These are phyloP conservation scores for Phalaenopsis aphrodite DNA, from an alignment of 106 monocot genomes.

Conservation along the genomic window DNA sequence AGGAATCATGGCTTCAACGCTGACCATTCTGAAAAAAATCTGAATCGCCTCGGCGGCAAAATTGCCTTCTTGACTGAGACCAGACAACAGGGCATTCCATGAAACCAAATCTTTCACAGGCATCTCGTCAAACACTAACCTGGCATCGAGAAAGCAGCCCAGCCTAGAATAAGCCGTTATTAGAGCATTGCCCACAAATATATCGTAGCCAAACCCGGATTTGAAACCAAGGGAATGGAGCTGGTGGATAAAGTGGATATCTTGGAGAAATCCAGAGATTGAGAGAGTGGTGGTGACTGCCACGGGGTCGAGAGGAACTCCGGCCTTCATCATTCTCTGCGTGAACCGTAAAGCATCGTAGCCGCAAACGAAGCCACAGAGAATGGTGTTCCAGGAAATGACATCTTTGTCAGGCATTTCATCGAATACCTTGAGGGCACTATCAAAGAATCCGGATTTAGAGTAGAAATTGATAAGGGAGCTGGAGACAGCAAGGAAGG, in stretches of 20 bases:
- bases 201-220: slow-evolving; percentile 40
- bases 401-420: slow-evolving; percentile 22
- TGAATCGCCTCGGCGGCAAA: slow-evolving; percentile 29
- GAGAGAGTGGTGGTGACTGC: slow-evolving; percentile 48
- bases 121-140: slow-evolving; percentile 72
- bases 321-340: slow-evolving; percentile 26
- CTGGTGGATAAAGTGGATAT: slow-evolving; percentile 18
- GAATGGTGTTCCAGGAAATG: slow-evolving; percentile 84
- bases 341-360: slow-evolving; percentile 37
- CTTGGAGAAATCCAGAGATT: slow-evolving; percentile 20
- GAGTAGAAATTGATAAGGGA: slow-evolving; percentile 73
- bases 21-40: slow-evolving; percentile 44
- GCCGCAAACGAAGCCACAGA: slow-evolving; percentile 28
- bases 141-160: slow-evolving; percentile 23
- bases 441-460: slow-evolving; percentile 27
- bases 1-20: slow-evolving; percentile 21
- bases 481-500: slow-evolving; percentile 39
- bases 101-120: slow-evolving; percentile 47
- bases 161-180: slow-evolving; percentile 52
- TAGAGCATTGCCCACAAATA: slow-evolving; percentile 58
- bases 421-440: slow-evolving; percentile 39
- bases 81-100: slow-evolving; percentile 84
- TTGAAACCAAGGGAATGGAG: slow-evolving; percentile 36
- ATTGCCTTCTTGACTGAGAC: slow-evolving; percentile 50
- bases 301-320: slow-evolving; percentile 53